phyloP scores from a whole-genome alignment of 345 rosid genomes.

The Populus nigra region DNA sequence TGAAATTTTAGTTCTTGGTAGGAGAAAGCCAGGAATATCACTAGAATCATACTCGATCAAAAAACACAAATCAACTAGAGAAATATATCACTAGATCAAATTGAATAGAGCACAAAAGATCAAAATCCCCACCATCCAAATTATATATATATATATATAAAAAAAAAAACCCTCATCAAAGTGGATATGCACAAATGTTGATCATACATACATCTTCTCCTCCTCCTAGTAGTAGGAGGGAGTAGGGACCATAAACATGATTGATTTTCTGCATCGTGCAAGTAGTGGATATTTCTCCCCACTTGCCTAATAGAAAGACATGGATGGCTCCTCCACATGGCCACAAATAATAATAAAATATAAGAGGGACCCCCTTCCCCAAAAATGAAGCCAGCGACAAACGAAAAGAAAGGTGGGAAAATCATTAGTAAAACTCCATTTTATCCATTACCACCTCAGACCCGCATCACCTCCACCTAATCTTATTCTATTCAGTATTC shows the following conservation, averaged over 20 bases:
- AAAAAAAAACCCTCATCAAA: neutral
- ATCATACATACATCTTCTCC: neutral
- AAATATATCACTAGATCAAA: neutral
- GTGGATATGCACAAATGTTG: neutral
- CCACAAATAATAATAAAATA: too few relatives aligned
- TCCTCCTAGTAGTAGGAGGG: neutral
- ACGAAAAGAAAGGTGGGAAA: neutral
- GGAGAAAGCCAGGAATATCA: neutral
- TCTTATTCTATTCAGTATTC: neutral
- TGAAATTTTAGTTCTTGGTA: neutral
- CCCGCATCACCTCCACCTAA: slow-evolving; percentile 16
- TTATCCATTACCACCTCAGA: slow-evolving; percentile 33
- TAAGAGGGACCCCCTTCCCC: neutral
- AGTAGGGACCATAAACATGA: neutral
- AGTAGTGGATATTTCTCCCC: neutral
- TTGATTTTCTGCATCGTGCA: neutral
- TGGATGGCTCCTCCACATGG: too few relatives aligned
- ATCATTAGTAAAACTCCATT: neutral
- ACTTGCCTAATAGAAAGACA: neutral
- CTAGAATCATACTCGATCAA: neutral
- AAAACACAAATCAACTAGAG: neutral
- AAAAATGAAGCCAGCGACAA: neutral
- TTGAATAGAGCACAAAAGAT: neutral
- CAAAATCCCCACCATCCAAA: neutral
- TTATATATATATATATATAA: too few relatives aligned